phyloP scores from a whole-genome alignment of 768 basidiomycete species.

The Trametes coccinea region DNA sequence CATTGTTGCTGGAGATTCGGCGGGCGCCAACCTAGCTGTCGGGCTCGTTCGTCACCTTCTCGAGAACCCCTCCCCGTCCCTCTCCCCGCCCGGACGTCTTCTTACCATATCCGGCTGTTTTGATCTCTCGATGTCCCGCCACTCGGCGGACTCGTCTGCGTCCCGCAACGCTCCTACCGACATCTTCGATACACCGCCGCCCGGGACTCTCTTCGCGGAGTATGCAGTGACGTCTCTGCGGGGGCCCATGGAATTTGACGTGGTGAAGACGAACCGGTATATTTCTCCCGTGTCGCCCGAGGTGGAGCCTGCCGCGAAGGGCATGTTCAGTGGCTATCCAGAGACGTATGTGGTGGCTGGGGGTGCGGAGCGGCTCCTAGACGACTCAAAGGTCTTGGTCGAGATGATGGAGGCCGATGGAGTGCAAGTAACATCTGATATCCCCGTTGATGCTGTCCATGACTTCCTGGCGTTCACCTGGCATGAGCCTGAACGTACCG shows the following conservation, averaged over 20 bases:
- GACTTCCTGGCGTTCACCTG: conserved; percentile 24
- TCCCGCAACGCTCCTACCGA: conserved; percentile 31
- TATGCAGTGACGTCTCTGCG: conserved; percentile 46
- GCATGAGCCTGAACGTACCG: conserved; percentile 34
- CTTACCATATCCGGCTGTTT: conserved; percentile 58
- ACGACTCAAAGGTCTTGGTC: conserved; percentile 47
- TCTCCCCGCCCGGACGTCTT: conserved; percentile 44
- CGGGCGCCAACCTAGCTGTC: conserved; percentile 72
- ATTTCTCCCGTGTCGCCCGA: conserved; percentile 58
- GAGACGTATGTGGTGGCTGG: conserved; percentile 60
- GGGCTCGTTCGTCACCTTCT: conserved; percentile 63
- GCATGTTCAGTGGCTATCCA: conserved; percentile 58
- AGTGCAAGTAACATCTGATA: conserved; percentile 48
- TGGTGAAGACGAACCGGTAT: conserved; percentile 50
- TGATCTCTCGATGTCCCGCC: conserved; percentile 49
- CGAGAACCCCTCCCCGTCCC: conserved; percentile 43
- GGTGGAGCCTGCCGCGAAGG: conserved; percentile 28
- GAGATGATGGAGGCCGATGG: conserved; percentile 55
- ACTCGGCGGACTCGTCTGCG: conserved; percentile 16
- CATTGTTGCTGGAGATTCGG: conserved; percentile 72
- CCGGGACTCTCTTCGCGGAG: conserved; percentile 16
- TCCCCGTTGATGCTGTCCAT: conserved; percentile 48
- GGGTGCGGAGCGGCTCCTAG: conserved; percentile 58
- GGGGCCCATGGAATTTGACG: conserved; percentile 48
- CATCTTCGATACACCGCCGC: conserved; percentile 19